Percentiles rank a stretch among this genome's conserved stretches.
These are phyloP conservation scores for Chenopodium suecicum DNA, from an alignment of 148 eudicot genomes.

Conservation along the genomic window DNA sequence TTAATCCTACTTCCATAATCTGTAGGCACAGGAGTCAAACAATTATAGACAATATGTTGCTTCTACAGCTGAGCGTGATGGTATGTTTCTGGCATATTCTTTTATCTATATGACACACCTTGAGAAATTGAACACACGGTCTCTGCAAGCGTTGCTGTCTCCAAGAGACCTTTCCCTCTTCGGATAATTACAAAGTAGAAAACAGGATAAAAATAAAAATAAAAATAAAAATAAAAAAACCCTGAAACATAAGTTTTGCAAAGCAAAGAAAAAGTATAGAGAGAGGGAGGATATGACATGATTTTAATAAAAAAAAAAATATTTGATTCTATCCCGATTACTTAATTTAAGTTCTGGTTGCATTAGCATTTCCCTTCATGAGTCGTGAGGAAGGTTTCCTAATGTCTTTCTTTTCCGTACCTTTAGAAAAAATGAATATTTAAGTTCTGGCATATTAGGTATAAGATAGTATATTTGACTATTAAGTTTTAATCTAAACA, in stretches of 20 bases:
- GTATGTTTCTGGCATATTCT: slow-evolving; percentile 30
- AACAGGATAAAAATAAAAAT: no score
- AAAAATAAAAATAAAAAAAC: not conserved
- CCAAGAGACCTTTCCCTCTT: not conserved
- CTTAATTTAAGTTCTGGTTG: no score
- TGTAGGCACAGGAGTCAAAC: slow-evolving; percentile 67
- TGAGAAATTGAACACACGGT: not conserved
- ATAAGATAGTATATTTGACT: no score
- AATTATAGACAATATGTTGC: slow-evolving; percentile 73
- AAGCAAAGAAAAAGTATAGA: not conserved
- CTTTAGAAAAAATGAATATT: no score
- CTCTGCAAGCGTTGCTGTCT: not conserved
- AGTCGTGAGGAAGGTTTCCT: no score
- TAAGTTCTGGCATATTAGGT: no score
- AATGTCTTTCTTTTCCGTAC: no score
- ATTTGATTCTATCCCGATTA: no score
- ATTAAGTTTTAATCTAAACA: no score
- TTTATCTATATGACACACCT: not conserved
- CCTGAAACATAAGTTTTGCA: not conserved
- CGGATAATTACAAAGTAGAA: not conserved
- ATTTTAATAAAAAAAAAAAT: no score
- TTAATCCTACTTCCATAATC: slow-evolving; percentile 14
- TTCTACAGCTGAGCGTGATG: slow-evolving; percentile 88
- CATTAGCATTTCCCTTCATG: no score
- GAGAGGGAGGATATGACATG: not conserved